Base-by-base conservation (phyloP, 108 stramenopile species). In the Chaetoceros tenuissimus region DNA sequence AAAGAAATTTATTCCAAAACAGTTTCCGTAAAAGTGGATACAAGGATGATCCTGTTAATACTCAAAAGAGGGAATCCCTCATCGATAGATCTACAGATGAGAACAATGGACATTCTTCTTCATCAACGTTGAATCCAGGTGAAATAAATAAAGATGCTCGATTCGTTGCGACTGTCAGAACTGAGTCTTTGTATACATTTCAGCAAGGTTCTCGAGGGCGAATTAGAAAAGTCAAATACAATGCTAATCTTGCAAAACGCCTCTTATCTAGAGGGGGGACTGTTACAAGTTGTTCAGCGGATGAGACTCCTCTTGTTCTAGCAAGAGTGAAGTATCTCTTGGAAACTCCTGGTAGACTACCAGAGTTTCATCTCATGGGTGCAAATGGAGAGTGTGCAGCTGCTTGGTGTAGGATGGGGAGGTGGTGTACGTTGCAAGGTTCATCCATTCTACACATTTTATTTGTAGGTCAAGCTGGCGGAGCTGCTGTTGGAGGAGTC, bases 381-480 rank as follows among this genome's bases (percentile, higher is more conserved):
- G 71, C 75, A 0, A 76, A 76, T 28, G 75, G 71, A 16, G 71
- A 72, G 51, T 76, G 75, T 57, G 75, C 75, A 2, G 71, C 71
- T 24, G 51, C 69, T 44, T 76, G 75, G 75, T 76, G 75, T 54
- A 57, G 68, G 0, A 72, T 67, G 0, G 71, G 71, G 28, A 49
- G 68, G 21, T 76, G 69, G 69, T 67, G 64, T 46, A 72, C 75
- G 0, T 55, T 76, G 3, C 75, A 76, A 40, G 75, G 75, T 19
- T 67, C 75, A 26, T 59, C 61, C 30, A 76, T 76, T 55, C 60
- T 76, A 46, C 67, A 68, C 26, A 55, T 76, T 43, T 72, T 57
- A 16, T 63, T 49, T 46, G 64, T 72, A 21, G 75, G 75, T 20
- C 71, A 72, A 67, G 75, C 75, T 23, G 71, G 75, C 20, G 67